A percentile compares a stretch with the other conserved stretches of the same genome.
Conservation (phyloP, 2,329 filamentous ascomycete species). For the Fusarium praegraminearum region DNA sequence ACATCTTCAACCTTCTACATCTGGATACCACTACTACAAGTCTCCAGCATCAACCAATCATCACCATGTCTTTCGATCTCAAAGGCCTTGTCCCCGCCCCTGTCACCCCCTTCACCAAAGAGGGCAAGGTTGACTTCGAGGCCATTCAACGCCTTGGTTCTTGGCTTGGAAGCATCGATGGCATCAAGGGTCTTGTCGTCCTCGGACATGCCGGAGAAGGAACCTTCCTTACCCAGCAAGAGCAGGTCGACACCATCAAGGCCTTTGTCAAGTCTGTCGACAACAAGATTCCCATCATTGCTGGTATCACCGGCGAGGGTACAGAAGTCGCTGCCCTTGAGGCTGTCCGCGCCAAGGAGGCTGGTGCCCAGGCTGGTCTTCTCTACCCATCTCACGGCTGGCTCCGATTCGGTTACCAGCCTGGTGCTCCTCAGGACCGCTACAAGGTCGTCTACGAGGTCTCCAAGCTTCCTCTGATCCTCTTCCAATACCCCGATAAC, state of each 20-base stretch:
- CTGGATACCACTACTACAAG: not conserved
- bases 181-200: slow-evolving; percentile 65
- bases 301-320: slow-evolving; percentile 65
- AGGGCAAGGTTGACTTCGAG: slow-evolving; percentile 62
- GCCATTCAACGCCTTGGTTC: slow-evolving; percentile 65
- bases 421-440: slow-evolving; percentile 64
- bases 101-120: slow-evolving; percentile 63
- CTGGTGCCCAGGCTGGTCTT: slow-evolving; percentile 63
- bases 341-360: slow-evolving; percentile 62
- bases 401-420: slow-evolving; percentile 67
- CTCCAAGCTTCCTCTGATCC: slow-evolving; percentile 62
- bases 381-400: slow-evolving; percentile 66
- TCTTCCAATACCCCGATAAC: slow-evolving; percentile 66
- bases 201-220: slow-evolving; percentile 67
- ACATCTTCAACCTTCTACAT: not conserved
- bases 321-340: slow-evolving; percentile 65
- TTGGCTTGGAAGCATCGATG: slow-evolving; percentile 64
- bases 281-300: slow-evolving; percentile 63
- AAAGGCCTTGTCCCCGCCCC: slow-evolving; percentile 63
- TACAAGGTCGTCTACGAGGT: slow-evolving; percentile 64
- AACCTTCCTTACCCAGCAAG: slow-evolving; percentile 63
- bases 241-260: slow-evolving; percentile 63
- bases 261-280: slow-evolving; percentile 65
- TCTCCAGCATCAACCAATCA: slow-evolving; percentile 1
- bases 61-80: slow-evolving; percentile 57